Conservation (phyloP, 805 yeast genomes). For the Hanseniaspora clermontiae region DNA sequence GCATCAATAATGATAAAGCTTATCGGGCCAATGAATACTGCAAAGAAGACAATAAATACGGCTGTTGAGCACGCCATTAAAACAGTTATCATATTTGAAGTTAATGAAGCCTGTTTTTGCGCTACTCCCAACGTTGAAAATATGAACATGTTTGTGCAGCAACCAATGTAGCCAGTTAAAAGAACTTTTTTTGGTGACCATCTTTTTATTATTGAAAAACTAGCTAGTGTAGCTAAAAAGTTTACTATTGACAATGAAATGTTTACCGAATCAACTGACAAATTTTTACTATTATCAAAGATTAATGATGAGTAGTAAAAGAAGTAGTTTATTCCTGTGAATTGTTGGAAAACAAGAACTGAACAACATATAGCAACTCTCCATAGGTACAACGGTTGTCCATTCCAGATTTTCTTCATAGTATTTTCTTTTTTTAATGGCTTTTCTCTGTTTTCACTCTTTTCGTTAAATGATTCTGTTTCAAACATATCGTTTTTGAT, state of each 20-base stretch:
- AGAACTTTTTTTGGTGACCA: conserved; percentile 43
- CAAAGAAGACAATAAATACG: conserved; percentile 52
- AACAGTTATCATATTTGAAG: conserved; percentile 37
- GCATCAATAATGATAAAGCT: conserved; percentile 55
- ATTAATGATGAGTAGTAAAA: conserved; percentile 53
- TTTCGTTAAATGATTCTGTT: neutral
- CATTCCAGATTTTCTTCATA: neutral
- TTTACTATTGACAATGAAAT: conserved; percentile 45
- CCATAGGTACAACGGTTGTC: conserved; percentile 21
- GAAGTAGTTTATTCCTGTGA: conserved; percentile 53
- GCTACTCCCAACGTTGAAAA: conserved; percentile 51
- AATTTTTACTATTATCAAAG: conserved; percentile 44
- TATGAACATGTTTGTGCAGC: conserved; percentile 44
- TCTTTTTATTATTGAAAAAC: conserved; percentile 40
- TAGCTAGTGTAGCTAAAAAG: conserved; percentile 41
- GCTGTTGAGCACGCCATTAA: conserved; percentile 55
- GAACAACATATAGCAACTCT: conserved; percentile 46
- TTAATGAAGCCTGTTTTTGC: conserved; percentile 24
- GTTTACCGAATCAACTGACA: conserved; percentile 42
- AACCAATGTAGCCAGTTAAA: conserved; percentile 39
- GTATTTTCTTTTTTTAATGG: neutral
- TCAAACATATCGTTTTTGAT: conserved; percentile 16
- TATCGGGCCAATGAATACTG: conserved; percentile 64
- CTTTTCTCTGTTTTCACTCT: neutral
- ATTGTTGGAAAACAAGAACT: conserved; percentile 50